These are phyloP conservation scores for Tremella mesenterica DNA, from an alignment of 768 basidiomycete species.

Conservation along the genomic window DNA sequence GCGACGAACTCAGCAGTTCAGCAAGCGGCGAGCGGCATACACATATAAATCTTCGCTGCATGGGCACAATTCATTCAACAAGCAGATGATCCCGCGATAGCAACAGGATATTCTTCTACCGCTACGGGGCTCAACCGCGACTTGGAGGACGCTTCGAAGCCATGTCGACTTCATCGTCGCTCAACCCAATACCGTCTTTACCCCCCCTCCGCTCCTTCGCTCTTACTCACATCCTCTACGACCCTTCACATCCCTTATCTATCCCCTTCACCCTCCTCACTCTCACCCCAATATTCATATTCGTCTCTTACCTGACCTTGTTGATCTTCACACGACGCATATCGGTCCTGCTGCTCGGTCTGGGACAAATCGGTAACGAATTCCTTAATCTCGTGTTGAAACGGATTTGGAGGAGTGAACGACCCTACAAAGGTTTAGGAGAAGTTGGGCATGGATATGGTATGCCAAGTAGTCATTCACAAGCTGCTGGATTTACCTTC, in stretches of 20 bases:
- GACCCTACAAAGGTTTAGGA: constrained; percentile 30
- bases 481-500: constrained; percentile 31
- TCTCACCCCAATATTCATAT: constrained; percentile 41
- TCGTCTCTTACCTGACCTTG: constrained; percentile 40
- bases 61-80: no score
- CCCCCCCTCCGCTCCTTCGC: constrained; percentile 32
- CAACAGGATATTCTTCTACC: background rate
- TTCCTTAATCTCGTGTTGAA: constrained; percentile 32
- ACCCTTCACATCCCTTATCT: constrained; percentile 36
- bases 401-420: constrained; percentile 21
- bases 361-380: constrained; percentile 37
- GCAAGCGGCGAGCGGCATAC: no score
- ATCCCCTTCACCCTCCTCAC: constrained; percentile 38
- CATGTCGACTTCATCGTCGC: constrained; percentile 15
- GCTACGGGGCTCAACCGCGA: no score
- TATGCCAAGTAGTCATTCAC: constrained; percentile 43
- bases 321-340: constrained; percentile 36
- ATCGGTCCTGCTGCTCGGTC: constrained; percentile 26
- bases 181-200: constrained; percentile 13
- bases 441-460: constrained; percentile 40
- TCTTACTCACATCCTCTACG: constrained; percentile 33
- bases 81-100: background rate
- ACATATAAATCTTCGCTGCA: no score
- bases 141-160: no score
- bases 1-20: no score